A percentile compares a stretch with the other conserved stretches of the same genome.
phyloP scores from a whole-genome alignment of 2,329 filamentous ascomycete genomes.

The Arthroderma uncinatum region DNA sequence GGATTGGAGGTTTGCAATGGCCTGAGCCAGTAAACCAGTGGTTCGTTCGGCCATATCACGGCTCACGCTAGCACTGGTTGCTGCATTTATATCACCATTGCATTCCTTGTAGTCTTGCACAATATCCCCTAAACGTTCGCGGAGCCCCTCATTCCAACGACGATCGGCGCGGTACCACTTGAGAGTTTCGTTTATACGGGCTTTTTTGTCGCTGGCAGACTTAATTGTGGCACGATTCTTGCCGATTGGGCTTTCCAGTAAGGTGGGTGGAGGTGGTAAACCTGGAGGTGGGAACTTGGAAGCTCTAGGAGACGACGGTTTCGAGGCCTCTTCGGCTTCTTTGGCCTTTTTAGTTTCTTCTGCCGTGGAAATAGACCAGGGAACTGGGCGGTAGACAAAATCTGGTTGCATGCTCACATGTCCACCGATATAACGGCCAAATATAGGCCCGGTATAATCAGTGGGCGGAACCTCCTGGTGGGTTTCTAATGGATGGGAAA shows the following conservation, averaged over 20 bases:
- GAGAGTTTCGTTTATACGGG: constrained; percentile 10
- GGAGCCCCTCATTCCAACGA: constrained; percentile 8
- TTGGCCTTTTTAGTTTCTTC: not conserved
- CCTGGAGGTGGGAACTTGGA: constrained; percentile 8
- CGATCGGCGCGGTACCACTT: constrained; percentile 11
- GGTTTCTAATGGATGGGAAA: not conserved
- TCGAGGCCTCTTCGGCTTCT: not conserved
- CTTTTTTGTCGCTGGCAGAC: not conserved
- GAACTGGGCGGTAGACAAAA: not conserved
- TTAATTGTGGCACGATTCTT: not conserved
- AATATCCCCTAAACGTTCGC: constrained; percentile 9
- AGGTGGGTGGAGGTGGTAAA: constrained; percentile 4
- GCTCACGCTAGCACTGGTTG: not conserved
- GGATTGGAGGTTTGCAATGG: constrained; percentile 12
- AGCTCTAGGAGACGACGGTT: not conserved
- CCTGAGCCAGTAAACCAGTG: constrained; percentile 9
- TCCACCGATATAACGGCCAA: not conserved
- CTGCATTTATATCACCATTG: not conserved
- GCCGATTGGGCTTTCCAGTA: not conserved
- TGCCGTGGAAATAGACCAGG: not conserved
- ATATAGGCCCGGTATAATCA: not conserved
- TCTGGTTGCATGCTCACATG: not conserved
- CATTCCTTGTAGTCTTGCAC: constrained; percentile 6
- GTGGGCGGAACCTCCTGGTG: not conserved
- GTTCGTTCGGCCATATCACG: constrained; percentile 7